phyloP scores from a whole-genome alignment of 208 protist genomes.

The Trypanosoma avium region DNA sequence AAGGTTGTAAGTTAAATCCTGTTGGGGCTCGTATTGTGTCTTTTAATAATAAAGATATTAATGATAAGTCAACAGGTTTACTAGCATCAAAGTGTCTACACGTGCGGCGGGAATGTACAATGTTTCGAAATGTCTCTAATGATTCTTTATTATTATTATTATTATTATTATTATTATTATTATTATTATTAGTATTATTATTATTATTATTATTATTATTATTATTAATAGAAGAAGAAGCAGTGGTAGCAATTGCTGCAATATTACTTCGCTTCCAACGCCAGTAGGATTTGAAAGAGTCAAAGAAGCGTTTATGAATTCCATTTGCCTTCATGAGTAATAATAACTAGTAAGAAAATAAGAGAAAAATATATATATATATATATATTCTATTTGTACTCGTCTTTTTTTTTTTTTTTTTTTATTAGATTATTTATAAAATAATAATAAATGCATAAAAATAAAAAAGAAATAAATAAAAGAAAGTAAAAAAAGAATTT shows the following conservation, averaged over 20 bases:
- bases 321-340: neutral
- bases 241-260: neutral
- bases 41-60: conserved; percentile 49
- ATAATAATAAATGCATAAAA: neutral
- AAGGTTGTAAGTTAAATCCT: conserved; percentile 85
- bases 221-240: neutral
- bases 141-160: too few relatives aligned
- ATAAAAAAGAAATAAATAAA: conserved; percentile 10
- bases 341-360: too few relatives aligned
- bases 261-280: conserved; percentile 1
- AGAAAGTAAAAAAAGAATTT: conserved; percentile 1
- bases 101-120: conserved; percentile 45
- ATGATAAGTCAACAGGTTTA: conserved; percentile 32
- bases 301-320: neutral
- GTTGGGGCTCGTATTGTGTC: conserved; percentile 65
- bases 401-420: too few relatives aligned
- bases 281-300: neutral
- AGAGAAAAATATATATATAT: too few relatives aligned
- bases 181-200: too few relatives aligned
- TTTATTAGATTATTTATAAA: too few relatives aligned
- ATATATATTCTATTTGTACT: too few relatives aligned
- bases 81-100: conserved; percentile 59
- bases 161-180: too few relatives aligned
- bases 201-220: too few relatives aligned
- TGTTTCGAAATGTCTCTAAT: conserved; percentile 21